Evolutionary conservation across 202 grass and related monocot genomes (phyloP).

Genomic region (Bolboschoenoplectus hybrid): DNA sequence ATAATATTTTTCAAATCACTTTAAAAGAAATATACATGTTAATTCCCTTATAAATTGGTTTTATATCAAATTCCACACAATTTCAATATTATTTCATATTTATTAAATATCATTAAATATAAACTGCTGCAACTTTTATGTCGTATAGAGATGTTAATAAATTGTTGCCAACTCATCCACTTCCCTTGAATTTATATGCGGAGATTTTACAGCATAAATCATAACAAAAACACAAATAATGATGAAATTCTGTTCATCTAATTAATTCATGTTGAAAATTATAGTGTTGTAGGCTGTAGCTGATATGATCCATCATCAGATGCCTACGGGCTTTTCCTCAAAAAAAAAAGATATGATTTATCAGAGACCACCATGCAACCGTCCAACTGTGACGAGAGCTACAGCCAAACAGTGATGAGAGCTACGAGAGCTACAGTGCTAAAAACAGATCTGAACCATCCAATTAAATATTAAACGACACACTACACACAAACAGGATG

Average conservation of each 20-base stretch:
- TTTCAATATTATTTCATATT: too few relatives aligned
- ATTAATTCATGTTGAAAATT: neutral
- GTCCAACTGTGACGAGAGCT: neutral
- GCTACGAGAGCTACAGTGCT: neutral
- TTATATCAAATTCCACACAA: too few relatives aligned
- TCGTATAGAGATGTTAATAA: too few relatives aligned
- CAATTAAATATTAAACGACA: conserved; percentile 14
- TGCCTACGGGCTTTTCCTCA: too few relatives aligned
- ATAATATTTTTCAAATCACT: too few relatives aligned
- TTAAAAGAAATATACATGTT: too few relatives aligned
- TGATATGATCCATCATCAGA: neutral
- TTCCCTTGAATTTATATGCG: neutral
- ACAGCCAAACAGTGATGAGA: neutral
- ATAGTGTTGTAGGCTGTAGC: neutral
- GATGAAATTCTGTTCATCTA: neutral
- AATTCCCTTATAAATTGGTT: too few relatives aligned
- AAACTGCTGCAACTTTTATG: too few relatives aligned
- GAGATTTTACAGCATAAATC: neutral
- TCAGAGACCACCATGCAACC: too few relatives aligned
- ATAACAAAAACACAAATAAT: neutral
- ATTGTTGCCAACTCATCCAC: too few relatives aligned
- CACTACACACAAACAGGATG: neutral
- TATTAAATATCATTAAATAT: too few relatives aligned
- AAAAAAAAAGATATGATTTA: too few relatives aligned
- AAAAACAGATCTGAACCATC: neutral